Evolutionary conservation across 2,329 filamentous ascomycete species (phyloP), one percentile per base, ranked within the genome.

Genomic region (Phyllosticta ampelicida): DNA sequence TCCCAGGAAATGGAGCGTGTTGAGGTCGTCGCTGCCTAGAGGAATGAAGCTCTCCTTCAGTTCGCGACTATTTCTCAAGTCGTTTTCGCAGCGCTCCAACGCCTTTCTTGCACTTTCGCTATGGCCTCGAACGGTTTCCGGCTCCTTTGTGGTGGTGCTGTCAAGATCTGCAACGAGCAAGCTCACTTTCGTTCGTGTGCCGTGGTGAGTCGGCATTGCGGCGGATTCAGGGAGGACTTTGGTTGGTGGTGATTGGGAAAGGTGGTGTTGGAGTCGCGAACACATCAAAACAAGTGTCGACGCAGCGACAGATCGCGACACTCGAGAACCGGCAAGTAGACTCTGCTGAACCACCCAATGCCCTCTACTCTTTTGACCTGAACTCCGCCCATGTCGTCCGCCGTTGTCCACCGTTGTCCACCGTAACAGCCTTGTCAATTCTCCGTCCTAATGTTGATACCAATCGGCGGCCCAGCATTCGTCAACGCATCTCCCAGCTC

Each of bases 401-500:
- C n/a, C n/a, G n/a, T n/a, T n/a, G n/a, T n/a, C n/a, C n/a, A n/a
- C n/a, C n/a, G n/a, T n/a, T n/a, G n/a, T n/a, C n/a, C n/a, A n/a
- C n/a, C n/a, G n/a, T n/a, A n/a, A n/a, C n/a, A n/a, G n/a, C n/a
- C n/a, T 61, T 28, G 60, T 57, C 56, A 58, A 51, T 1, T 36
- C 16, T 78, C 75, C 1, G 75, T 77, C 23, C 76, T 72, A 53
- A 78, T 74, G 1, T 76, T 76, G 63, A 78, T 77, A n/a, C 49
- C 55, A 53, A 58, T 58, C 16, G 55, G 55, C n/a, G 55, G 55
- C 36, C 36, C 36, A 9, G 55, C 55, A 30, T 58, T 53, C 13
- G 55, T 58, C 4, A 58, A 21, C n/a, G 52, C 29, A 65, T 86
- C 84, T 0, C 87, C 89, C 13, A 95, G 72, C 66, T 87, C 80